Base-by-base conservation (phyloP, 1,139 yeast species). In the Yamadazyma diddensiae region DNA sequence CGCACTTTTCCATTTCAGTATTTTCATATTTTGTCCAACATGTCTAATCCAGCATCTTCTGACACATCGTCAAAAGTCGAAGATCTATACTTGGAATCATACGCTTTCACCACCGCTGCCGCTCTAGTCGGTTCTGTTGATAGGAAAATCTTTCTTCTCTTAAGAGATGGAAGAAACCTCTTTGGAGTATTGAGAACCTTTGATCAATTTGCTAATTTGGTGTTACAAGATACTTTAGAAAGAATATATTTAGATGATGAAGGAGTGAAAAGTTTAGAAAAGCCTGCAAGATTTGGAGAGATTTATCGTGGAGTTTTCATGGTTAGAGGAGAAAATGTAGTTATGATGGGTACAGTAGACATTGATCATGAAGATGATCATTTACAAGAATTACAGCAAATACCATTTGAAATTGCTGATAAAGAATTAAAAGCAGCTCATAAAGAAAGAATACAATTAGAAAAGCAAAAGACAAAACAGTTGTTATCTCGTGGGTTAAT, bases 261-360 rank as follows among this genome's bases (percentile, higher is more conserved):
- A 29, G 54, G 48, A 3, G 31, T 41, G 24, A 61, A 17, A 60
- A 70, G 33, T 56, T 37, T 45, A 16, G 31, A 28, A 15, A 38
- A 40, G 28, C 70, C 49, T 49, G 70, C 46, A 47, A 65, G 63
- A 45, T 92, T 79, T 54, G 95, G 86, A 5, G 96, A 92, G 56
- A 69, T 66, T 16, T 72, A 73, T 37, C 73, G 87, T 35, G 95
- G 95, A 1, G 87, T 87, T 31, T 83, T 82, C 52, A 77, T 94
- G 68, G 83, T 94, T 24, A 83, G 98, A 62, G 98, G 99, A 42
- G 99, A 92, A 59, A 92, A 92, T 51, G 94, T 92, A 11, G 94
- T 90, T n/a, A 77, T 90, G 79, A 62, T 92, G 59, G 98, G 98
- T 15, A 97, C 92, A 55, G 74, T 92, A 35, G 97, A 92, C 57